Percentiles rank a stretch among this genome's conserved stretches.
Evolutionary conservation across 345 rosid genomes (phyloP).

Genomic region (Eucalyptus cloeziana): DNA sequence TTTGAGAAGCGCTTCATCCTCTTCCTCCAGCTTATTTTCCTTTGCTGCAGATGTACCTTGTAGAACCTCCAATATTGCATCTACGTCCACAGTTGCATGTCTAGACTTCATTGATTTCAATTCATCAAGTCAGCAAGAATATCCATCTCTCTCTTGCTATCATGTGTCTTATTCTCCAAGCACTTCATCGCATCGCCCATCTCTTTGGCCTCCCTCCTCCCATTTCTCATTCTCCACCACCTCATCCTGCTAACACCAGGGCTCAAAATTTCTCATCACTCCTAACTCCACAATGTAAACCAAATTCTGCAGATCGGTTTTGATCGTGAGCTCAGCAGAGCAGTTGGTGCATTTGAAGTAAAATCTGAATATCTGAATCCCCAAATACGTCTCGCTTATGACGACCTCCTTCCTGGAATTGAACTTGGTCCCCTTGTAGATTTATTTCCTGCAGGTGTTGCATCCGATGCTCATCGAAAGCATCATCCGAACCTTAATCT

Average conservation of each 20-base stretch:
- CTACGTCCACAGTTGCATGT: conserved; percentile 75
- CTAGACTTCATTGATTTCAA: conserved; percentile 91
- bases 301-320: conserved; percentile 75
- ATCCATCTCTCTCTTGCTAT: conserved; percentile 90
- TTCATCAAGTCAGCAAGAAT: conserved; percentile 80
- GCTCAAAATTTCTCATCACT: conserved; percentile 67
- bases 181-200: conserved; percentile 94
- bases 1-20: background rate
- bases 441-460: conserved; percentile 65
- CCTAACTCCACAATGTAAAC: conserved; percentile 85
- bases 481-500: conserved; percentile 88
- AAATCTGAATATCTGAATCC: conserved; percentile 73
- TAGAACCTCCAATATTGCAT: conserved; percentile 80
- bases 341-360: conserved; percentile 93
- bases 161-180: conserved; percentile 70
- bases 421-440: conserved; percentile 77
- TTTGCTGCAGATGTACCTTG: conserved; percentile 48
- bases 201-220: conserved; percentile 65
- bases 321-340: conserved; percentile 69
- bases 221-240: conserved; percentile 38
- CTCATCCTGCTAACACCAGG: conserved; percentile 90
- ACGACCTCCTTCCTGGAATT: conserved; percentile 83
- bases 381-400: conserved; percentile 55
- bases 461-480: conserved; percentile 90
- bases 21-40: conserved; percentile 5